Evolutionary conservation across 345 rosid species (phyloP).

Genomic region (Eucalyptus brandiana): DNA sequence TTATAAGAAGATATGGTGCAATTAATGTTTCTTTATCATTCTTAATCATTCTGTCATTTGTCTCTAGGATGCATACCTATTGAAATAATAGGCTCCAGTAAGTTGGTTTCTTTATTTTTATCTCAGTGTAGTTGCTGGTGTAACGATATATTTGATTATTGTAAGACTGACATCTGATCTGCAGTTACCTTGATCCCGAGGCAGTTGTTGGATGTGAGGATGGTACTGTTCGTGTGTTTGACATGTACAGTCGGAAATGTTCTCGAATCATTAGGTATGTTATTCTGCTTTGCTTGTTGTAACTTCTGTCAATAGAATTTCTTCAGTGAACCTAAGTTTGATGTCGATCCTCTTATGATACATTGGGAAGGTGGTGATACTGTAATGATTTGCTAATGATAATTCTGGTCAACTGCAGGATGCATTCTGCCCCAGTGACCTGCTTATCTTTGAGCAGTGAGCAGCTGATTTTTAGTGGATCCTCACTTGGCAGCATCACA

Average conservation of each 20-base stretch:
- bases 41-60: not conserved
- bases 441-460: conserved; percentile 63
- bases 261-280: conserved; percentile 64
- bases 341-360: not conserved
- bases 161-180: not conserved
- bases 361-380: not conserved
- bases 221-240: conserved; percentile 81
- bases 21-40: not conserved
- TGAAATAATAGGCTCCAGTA: not conserved
- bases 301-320: not conserved
- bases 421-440: conserved; percentile 58
- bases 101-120: not conserved
- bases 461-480: conserved; percentile 61
- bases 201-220: conserved; percentile 95
- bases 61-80: not conserved
- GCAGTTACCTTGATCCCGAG: conserved; percentile 82
- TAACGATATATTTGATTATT: not conserved
- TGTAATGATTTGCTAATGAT: not conserved
- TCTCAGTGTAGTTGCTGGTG: not conserved
- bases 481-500: conserved; percentile 62
- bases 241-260: conserved; percentile 83
- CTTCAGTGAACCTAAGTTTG: not conserved
- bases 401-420: conserved; percentile 26
- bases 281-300: not conserved
- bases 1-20: not conserved